Evolutionary conservation across 2,329 filamentous ascomycete species (phyloP).

Genomic region (Sordariomycetes sp.): DNA sequence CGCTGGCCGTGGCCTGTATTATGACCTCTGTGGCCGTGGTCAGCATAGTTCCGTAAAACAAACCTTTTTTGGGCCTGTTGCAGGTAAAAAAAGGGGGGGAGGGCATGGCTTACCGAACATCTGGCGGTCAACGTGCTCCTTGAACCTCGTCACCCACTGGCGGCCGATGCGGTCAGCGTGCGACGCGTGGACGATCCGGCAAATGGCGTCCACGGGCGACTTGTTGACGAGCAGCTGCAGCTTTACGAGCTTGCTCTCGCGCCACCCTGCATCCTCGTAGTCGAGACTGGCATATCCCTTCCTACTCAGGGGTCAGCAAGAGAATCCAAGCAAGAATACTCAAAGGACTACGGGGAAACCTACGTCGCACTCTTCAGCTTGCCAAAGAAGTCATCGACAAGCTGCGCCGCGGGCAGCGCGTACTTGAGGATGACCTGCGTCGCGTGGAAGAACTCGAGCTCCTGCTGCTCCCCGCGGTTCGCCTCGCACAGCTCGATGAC

Average conservation of each 20-base stretch:
- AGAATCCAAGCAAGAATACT: not conserved
- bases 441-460: constrained; percentile 81
- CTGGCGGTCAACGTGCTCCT: constrained; percentile 89
- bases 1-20: constrained; percentile 82
- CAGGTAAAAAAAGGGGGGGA: not conserved
- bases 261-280: constrained; percentile 92
- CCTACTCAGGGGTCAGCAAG: constrained; percentile 12
- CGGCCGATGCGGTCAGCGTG: constrained; percentile 74
- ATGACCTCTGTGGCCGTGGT: constrained; percentile 55
- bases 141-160: constrained; percentile 91
- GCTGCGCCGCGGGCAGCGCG: constrained; percentile 72
- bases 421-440: constrained; percentile 95
- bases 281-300: constrained; percentile 95
- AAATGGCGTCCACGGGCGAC: constrained; percentile 82
- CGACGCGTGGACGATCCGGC: constrained; percentile 75
- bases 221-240: constrained; percentile 92
- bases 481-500: constrained; percentile 91
- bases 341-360: constrained; percentile 8
- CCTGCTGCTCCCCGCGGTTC: constrained; percentile 79
- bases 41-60: constrained; percentile 4
- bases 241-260: constrained; percentile 70
- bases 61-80: not conserved
- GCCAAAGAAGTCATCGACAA: constrained; percentile 96
- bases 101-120: constrained; percentile 55
- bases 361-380: constrained; percentile 81